Conservation (phyloP, 2,329 filamentous ascomycete species). For the Stylonectria norvegica region DNA sequence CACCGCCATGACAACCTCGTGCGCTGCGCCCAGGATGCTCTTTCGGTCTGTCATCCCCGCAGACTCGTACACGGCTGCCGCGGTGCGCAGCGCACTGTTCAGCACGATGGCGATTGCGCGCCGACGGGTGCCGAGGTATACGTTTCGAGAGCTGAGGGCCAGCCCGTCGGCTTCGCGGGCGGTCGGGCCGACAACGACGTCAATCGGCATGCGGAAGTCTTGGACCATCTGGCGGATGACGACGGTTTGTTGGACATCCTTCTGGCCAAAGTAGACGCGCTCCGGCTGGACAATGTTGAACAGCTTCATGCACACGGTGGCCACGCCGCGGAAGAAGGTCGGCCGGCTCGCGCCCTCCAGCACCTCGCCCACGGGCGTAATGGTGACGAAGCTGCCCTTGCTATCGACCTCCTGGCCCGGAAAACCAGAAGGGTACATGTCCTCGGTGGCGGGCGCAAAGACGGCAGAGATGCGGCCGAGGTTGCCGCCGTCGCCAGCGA, state of each 20-base stretch:
- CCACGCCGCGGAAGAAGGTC: slow-evolving; percentile 94
- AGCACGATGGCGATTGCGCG: slow-evolving; percentile 71
- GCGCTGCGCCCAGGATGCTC: slow-evolving; percentile 70
- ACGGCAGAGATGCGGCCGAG: slow-evolving; percentile 73
- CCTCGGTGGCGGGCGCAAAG: slow-evolving; percentile 76
- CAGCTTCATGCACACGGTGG: slow-evolving; percentile 88
- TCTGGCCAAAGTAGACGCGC: slow-evolving; percentile 88
- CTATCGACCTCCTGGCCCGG: slow-evolving; percentile 70
- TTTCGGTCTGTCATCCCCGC: slow-evolving; percentile 52
- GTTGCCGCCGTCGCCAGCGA: slow-evolving; percentile 58
- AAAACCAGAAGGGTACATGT: slow-evolving; percentile 84
- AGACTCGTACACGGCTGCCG: slow-evolving; percentile 61
- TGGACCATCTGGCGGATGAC: slow-evolving; percentile 82
- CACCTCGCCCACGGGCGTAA: slow-evolving; percentile 77
- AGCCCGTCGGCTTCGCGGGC: slow-evolving; percentile 75
- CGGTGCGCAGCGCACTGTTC: slow-evolving; percentile 63
- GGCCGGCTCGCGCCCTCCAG: slow-evolving; percentile 83
- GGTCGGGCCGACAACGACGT: slow-evolving; percentile 72
- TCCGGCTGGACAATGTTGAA: slow-evolving; percentile 56
- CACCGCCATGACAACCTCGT: slow-evolving; percentile 52
- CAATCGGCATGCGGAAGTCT: slow-evolving; percentile 77
- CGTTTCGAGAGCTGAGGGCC: slow-evolving; percentile 88
- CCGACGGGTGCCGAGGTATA: slow-evolving; percentile 78
- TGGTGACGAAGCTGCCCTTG: slow-evolving; percentile 83
- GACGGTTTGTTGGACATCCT: slow-evolving; percentile 94